These are phyloP conservation scores for Melastoma malabathricum DNA, from an alignment of 345 rosid species.

Conservation along the genomic window DNA sequence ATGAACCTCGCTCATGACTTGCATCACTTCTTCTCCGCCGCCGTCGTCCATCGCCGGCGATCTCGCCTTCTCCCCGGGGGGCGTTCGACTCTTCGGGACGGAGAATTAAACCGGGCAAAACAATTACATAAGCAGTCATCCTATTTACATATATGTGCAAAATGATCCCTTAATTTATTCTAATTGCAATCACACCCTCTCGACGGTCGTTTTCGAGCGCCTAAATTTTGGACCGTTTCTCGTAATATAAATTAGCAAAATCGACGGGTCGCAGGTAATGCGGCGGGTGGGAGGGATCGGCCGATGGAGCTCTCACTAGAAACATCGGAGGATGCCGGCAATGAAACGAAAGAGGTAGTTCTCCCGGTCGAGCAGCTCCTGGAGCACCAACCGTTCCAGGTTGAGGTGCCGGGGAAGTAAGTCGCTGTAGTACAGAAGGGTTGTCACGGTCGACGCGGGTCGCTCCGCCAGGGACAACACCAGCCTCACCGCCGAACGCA, in stretches of 20 bases:
- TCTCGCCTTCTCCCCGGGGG: too few species aligned
- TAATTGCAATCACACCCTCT: too few species aligned
- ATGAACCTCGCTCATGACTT: constrained; percentile 86
- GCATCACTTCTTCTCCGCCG: constrained; percentile 1
- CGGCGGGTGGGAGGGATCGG: background rate
- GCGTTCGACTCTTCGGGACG: too few species aligned
- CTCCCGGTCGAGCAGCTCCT: constrained; percentile 23
- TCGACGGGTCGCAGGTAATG: too few species aligned
- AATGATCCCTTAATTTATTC: too few species aligned
- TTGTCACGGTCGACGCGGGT: constrained; percentile 27
- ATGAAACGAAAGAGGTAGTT: constrained; percentile 45
- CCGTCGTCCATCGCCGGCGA: background rate
- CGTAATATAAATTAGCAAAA: too few species aligned
- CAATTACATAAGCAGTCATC: too few species aligned
- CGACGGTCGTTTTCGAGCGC: too few species aligned
- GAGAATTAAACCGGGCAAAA: too few species aligned
- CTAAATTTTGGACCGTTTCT: too few species aligned
- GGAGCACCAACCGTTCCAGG: constrained; percentile 31
- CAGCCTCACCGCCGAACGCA: constrained; percentile 25
- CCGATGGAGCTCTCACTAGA: constrained; percentile 17
- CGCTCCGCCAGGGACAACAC: constrained; percentile 14
- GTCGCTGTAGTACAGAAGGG: constrained; percentile 33
- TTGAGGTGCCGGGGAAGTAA: constrained; percentile 29
- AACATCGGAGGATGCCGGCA: constrained; percentile 35
- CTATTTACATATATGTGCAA: too few species aligned